Base-by-base conservation (phyloP, 495 filamentous ascomycete genomes). In the Daldinia bambusicola region DNA sequence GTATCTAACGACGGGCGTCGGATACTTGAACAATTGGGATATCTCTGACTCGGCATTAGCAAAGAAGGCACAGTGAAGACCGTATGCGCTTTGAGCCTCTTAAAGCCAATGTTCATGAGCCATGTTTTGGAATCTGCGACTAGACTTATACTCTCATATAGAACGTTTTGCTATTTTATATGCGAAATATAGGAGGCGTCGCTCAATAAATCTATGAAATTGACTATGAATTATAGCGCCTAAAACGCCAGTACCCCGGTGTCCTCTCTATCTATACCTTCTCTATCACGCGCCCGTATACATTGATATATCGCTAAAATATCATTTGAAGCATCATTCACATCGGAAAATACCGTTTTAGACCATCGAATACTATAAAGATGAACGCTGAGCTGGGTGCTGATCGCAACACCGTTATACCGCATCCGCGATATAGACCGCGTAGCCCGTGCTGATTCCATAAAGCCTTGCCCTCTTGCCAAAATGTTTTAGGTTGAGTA, bases 371-470 rank as follows among this genome's bases (percentile, higher is more conserved):
- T 36, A 98, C 86, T 41, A 94, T 90, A 75, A 99, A 99, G 62
- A 99, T 99, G 73, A 98, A 92, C 38, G 95, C 96, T n/a, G 92
- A 96, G 75, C 94, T 97, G 0, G 95, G 95, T 30, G 93, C 94
- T 20, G 93, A 90, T 59, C 95, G 86, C 32, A 87, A 82, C 45
- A 95, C 93, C 8, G 95, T 99, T 62, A 98, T 97, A 14, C 95
- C 95, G 71, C 95, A 99, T 6, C 95, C 95, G 50, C 94, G 86
- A 79, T 98, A 99, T 67, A 99, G 81, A 6, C 92, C 93, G 71
- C 86, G 89, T 22, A 98, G 55, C 1, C 95, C 96, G 65, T 94
- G 89, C 69, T 92, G 86, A 61, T 82, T 84, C 92, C 93, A 98
- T 41, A 99, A 75, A 16, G 87, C 84, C 58, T 78, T 87, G 0